Percentiles rank a stretch among this genome's conserved stretches.
Conservation (phyloP, 345 rosid species). For the Citrus cavaleriei region DNA sequence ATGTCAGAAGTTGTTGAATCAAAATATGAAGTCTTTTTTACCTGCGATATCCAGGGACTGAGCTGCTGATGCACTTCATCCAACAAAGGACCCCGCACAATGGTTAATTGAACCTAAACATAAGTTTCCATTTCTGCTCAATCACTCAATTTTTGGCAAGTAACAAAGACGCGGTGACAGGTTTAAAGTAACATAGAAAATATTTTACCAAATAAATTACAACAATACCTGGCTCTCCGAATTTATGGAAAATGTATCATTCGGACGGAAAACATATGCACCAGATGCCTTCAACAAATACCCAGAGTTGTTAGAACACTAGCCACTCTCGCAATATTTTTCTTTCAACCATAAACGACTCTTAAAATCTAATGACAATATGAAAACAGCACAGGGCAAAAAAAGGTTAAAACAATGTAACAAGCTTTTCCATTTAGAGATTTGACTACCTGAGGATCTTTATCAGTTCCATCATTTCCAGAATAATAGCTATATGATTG, state of each 20-base stretch:
- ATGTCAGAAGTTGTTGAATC: slow-evolving; percentile 5
- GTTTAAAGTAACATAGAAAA: background rate
- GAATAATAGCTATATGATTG: slow-evolving; percentile 78
- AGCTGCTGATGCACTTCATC: slow-evolving; percentile 82
- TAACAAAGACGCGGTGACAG: background rate
- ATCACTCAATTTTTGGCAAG: background rate
- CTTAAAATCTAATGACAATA: background rate
- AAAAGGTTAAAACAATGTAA: background rate
- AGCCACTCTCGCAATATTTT: background rate
- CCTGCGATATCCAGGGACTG: slow-evolving; percentile 91
- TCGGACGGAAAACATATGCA: slow-evolving; percentile 93
- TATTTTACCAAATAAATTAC: slow-evolving; percentile 4
- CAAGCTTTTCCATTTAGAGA: slow-evolving; percentile 8
- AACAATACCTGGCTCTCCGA: slow-evolving; percentile 49
- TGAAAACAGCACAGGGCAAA: background rate
- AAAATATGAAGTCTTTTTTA: slow-evolving; percentile 15
- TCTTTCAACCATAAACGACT: slow-evolving; percentile 6
- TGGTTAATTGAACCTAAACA: slow-evolving; percentile 53
- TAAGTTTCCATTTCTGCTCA: slow-evolving; percentile 12
- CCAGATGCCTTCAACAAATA: slow-evolving; percentile 74
- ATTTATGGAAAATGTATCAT: slow-evolving; percentile 44
- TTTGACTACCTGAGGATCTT: slow-evolving; percentile 76
- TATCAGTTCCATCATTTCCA: slow-evolving; percentile 85
- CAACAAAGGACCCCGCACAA: slow-evolving; percentile 70
- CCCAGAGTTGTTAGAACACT: background rate